Conservation (phyloP, 176 grass and related monocot genomes). For the Ananas comosus region DNA sequence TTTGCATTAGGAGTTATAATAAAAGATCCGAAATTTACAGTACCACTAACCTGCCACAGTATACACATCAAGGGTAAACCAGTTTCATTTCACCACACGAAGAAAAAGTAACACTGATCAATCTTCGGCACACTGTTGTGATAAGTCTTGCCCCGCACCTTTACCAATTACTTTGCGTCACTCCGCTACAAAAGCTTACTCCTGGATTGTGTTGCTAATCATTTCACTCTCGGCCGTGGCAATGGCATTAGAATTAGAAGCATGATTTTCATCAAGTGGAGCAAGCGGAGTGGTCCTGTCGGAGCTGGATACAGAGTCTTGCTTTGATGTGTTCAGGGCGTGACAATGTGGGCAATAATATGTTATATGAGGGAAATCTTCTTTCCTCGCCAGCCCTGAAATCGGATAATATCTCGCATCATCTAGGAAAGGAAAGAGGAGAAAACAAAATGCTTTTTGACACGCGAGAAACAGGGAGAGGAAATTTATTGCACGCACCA, state of each 20-base stretch:
- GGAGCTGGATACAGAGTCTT: background rate
- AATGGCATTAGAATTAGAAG: slow-evolving; percentile 1
- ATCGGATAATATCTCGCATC: slow-evolving; percentile 2
- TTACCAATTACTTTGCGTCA: slow-evolving; percentile 4
- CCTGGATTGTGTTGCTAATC: slow-evolving; percentile 25
- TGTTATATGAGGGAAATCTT: slow-evolving; percentile 75
- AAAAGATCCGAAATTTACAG: background rate
- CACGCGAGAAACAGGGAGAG: background rate
- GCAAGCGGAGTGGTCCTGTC: slow-evolving; percentile 21
- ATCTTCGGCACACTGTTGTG: background rate
- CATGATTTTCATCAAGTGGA: slow-evolving; percentile 37
- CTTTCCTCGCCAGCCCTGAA: slow-evolving; percentile 83
- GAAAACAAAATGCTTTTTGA: background rate
- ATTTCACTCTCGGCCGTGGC: slow-evolving; percentile 29
- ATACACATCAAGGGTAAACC: background rate
- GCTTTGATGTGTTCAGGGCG: slow-evolving; percentile 56
- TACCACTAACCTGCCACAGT: background rate
- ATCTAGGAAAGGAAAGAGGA: background rate
- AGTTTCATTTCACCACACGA: background rate
- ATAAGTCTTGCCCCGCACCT: slow-evolving; percentile 25
- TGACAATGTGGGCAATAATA: slow-evolving; percentile 92
- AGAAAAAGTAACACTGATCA: background rate
- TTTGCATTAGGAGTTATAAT: background rate
- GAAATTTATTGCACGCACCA: slow-evolving; percentile 33
- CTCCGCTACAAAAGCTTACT: slow-evolving; percentile 24